Base-by-base conservation (phyloP, 371 early-diverging fungal species). In the Mucor irregularis region DNA sequence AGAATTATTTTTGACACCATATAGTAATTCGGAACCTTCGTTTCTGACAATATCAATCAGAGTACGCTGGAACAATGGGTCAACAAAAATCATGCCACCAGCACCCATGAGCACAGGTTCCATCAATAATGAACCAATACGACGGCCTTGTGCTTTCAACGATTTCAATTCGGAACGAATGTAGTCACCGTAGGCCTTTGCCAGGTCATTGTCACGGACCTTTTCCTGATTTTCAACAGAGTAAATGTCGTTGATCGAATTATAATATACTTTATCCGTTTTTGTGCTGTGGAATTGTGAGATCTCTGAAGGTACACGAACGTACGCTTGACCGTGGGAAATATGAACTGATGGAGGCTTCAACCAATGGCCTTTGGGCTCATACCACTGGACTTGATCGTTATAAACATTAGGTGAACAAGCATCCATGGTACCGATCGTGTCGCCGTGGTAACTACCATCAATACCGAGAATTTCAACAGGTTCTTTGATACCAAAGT, bases 401-500 rank as follows among this genome's bases (percentile, higher is more conserved):
- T 93, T 93, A 63, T 83, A 93, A 6, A 82, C 73, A 43, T 85
- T 90, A 29, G 91, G 91, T 13, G 84, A 76, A 51, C 89, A 86
- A 2, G 90, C 89, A 64, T 90, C 87, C 92, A 91, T 92, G 38
- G 86, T 85, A 43, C 92, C 92, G 44, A 91, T 91, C 0, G 92
- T 91, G 51, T 91, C 94, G 31, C 93, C 93, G 55, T 93, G 93
- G 53, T 93, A 93, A 10, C 85, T 80, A 8, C 92, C 91, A 26
- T 89, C 80, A 16, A 90, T 63, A 33, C 90, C 90, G 31, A 92
- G 55, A 2, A 89, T 74, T 43, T 84, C 86, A 10, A 89, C 52
- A 2, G 73, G 71, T 5, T 64, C 68, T 16, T 80, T 52, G 16
- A 76, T 67, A 9, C 64, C 46, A 65, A 74, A 70, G 13, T 60